Evolutionary conservation across 331 rosid species (phyloP).

Genomic region (Stylosanthes scabra): DNA sequence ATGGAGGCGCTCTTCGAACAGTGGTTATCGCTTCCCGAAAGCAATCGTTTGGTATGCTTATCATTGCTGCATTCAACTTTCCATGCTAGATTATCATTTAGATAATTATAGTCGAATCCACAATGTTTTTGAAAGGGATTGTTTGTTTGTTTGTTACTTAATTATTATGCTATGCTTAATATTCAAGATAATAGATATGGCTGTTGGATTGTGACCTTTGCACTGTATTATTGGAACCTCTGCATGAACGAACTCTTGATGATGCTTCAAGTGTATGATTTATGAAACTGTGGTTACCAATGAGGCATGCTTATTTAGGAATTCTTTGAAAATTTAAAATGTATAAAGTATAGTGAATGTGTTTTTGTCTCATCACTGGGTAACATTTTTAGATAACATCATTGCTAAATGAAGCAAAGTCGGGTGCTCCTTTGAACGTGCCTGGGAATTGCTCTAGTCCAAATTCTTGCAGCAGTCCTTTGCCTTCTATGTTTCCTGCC

Average conservation of each 20-base stretch:
- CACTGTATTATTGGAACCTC: neutral
- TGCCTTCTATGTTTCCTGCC: slow-evolving; percentile 99
- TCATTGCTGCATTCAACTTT: slow-evolving; percentile 11
- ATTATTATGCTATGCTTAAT: too few relatives aligned
- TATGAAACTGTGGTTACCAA: slow-evolving; percentile 27
- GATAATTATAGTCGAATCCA: slow-evolving; percentile 17
- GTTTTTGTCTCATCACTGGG: slow-evolving; percentile 19
- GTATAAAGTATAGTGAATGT: neutral
- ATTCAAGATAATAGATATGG: too few relatives aligned
- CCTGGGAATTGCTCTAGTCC: slow-evolving; percentile 96
- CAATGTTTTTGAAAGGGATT: slow-evolving; percentile 25
- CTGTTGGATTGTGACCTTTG: too few relatives aligned
- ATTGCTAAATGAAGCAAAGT: slow-evolving; percentile 87
- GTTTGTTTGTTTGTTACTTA: too few relatives aligned
- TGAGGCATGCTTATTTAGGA: neutral
- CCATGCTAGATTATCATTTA: neutral
- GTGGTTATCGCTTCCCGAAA: slow-evolving; percentile 92
- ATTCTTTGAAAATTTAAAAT: neutral
- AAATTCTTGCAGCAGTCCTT: slow-evolving; percentile 74
- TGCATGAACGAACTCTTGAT: slow-evolving; percentile 20
- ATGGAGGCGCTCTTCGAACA: slow-evolving; percentile 86
- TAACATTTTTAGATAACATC: slow-evolving; percentile 67
- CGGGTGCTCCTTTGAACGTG: slow-evolving; percentile 88
- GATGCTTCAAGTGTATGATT: slow-evolving; percentile 22
- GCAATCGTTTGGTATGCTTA: slow-evolving; percentile 78